Base-by-base conservation (phyloP, 345 rosid genomes). In the Sisymbrium altissimum region DNA sequence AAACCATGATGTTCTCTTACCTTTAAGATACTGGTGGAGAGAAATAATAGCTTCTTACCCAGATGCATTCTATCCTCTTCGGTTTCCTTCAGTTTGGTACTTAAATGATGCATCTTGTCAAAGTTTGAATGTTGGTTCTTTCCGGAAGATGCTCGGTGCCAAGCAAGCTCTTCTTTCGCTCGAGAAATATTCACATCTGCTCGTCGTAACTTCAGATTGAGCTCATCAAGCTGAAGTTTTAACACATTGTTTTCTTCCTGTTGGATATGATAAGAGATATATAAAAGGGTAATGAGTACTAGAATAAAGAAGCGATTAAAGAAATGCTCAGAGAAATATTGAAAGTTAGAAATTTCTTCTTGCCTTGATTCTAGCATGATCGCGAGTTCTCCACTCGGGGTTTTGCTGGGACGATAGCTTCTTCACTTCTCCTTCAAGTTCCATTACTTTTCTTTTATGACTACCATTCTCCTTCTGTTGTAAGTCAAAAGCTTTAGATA, bases 311-410 rank as follows among this genome's bases (percentile, higher is more conserved):
- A 71, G 21, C 19, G 35, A 32, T n/a, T 7, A 50, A 21, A 48
- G 9, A 35, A 56, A 35, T 9, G 38, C 49, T 23, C 29, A 63
- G 60, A 71, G 5, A 18, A 15, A 39, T 45, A 59, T 9, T 64
- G 40, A 33, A 13, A 49, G 54, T 43, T 61, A 65, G 57, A 57
- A 49, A 49, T 65, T 63, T 73, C 86, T 78, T 88, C 86, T 80
- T 87, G 80, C 99, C 99, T 95, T 95, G 80, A 86, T 87, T 83
- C 90, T 89, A 71, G 89, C 85, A 75, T 95, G 91, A 73, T 95
- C 98, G 78, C 91, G 97, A 75, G 87, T 87, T 72, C 96, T 88
- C 71, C 92, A 96, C 72, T 88, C 91, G 59, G 93, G 85, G 77
- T 90, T 95, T 81, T 90, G 98, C 70, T 90, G 96, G 55, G 91